phyloP scores from a whole-genome alignment of 2,329 filamentous ascomycete genomes.

The Botrytis fabae region DNA sequence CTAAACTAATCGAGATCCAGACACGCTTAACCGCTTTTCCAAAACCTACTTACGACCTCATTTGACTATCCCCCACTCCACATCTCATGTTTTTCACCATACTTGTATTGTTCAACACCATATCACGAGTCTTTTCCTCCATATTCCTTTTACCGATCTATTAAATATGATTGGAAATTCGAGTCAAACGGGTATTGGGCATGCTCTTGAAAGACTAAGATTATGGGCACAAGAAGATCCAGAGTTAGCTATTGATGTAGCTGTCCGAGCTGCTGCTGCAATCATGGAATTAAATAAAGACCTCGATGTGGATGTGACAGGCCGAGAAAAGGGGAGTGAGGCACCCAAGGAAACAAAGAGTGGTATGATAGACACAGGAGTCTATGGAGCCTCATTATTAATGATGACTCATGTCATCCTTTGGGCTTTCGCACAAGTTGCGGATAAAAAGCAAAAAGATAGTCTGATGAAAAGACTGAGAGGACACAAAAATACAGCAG shows the following conservation, averaged over 20 bases:
- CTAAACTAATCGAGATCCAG: constrained; percentile 11
- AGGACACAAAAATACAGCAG: not conserved
- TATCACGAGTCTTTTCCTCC: not conserved
- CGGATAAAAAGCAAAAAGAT: constrained; percentile 18
- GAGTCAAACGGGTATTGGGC: constrained; percentile 26
- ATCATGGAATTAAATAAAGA: constrained; percentile 25
- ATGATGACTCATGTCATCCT: constrained; percentile 34
- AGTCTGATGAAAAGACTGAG: not conserved
- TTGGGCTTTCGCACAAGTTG: constrained; percentile 31
- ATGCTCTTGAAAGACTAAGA: constrained; percentile 29
- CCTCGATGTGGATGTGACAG: not conserved
- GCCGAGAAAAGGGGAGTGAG: not conserved
- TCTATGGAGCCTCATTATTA: constrained; percentile 30
- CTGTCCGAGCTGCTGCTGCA: constrained; percentile 28
- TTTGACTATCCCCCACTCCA: constrained; percentile 7
- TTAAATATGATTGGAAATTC: constrained; percentile 16
- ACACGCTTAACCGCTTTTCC: constrained; percentile 23
- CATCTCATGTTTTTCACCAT: constrained; percentile 16
- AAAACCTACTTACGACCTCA: constrained; percentile 23
- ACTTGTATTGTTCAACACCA: constrained; percentile 14
- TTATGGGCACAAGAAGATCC: constrained; percentile 27
- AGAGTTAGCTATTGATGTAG: constrained; percentile 26
- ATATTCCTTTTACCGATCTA: constrained; percentile 7
- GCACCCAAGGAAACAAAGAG: not conserved
- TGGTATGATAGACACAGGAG: constrained; percentile 27